Evolutionary conservation across 345 rosid species (phyloP).

Genomic region (Citrus trifoliata): DNA sequence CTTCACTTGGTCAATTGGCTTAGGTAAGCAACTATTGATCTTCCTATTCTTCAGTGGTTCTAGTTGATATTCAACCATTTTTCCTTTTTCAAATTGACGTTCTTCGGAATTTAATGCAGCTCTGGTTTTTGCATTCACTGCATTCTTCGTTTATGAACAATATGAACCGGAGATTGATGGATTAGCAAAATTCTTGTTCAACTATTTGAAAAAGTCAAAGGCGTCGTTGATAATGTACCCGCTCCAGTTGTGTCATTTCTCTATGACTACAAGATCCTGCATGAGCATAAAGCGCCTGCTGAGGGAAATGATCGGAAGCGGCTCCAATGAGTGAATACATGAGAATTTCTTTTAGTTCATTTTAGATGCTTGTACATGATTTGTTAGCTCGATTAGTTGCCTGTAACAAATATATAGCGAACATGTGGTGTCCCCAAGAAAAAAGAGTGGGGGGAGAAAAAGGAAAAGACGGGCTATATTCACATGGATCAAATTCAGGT

Average conservation of each 20-base stretch:
- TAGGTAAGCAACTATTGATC: slow-evolving; percentile 42
- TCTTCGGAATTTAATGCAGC: slow-evolving; percentile 42
- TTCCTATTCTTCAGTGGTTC: not conserved
- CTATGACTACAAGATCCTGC: slow-evolving; percentile 7
- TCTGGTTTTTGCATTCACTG: slow-evolving; percentile 62
- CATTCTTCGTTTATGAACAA: slow-evolving; percentile 79
- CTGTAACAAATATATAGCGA: not conserved
- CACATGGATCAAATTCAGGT: not conserved
- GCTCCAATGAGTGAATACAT: not conserved
- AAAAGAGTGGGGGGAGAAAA: not conserved
- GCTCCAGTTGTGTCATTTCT: slow-evolving; percentile 19
- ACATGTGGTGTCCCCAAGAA: not conserved
- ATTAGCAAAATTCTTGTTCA: slow-evolving; percentile 27
- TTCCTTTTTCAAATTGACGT: slow-evolving; percentile 14
- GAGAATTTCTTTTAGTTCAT: not conserved
- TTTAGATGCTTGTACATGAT: slow-evolving; percentile 2
- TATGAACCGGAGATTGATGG: slow-evolving; percentile 65
- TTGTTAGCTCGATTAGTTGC: slow-evolving; percentile 12
- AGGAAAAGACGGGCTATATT: not conserved
- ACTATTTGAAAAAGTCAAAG: slow-evolving; percentile 22
- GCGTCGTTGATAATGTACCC: slow-evolving; percentile 32
- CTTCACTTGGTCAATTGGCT: slow-evolving; percentile 34
- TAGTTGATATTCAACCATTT: not conserved
- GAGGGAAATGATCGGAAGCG: slow-evolving; percentile 1
- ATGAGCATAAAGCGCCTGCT: not conserved